phyloP scores from a whole-genome alignment of 805 yeast species.

The Hanseniaspora meyeri region DNA sequence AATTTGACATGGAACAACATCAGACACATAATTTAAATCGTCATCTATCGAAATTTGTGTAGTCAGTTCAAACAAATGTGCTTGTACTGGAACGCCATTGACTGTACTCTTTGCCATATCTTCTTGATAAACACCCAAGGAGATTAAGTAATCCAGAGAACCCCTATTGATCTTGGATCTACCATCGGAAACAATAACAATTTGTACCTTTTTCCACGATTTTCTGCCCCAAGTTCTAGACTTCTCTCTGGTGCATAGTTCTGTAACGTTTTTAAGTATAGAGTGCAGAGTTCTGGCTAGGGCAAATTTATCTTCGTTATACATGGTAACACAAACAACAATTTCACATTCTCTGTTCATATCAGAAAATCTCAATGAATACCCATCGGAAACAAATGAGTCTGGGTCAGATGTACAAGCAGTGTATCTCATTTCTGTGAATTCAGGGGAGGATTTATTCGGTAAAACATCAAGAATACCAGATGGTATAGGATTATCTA shows the following conservation, averaged over 20 bases:
- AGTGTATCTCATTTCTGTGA: constrained; percentile 89
- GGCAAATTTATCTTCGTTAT: constrained; percentile 83
- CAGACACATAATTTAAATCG: constrained; percentile 79
- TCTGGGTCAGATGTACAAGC: constrained; percentile 94
- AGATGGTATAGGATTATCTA: constrained; percentile 90
- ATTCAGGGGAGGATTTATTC: constrained; percentile 80
- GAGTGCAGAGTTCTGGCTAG: constrained; percentile 91
- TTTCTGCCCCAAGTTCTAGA: constrained; percentile 91
- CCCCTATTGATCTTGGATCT: constrained; percentile 77
- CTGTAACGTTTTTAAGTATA: constrained; percentile 83
- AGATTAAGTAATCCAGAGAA: constrained; percentile 76
- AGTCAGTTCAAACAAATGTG: constrained; percentile 91
- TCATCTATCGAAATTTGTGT: constrained; percentile 89
- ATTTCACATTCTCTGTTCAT: constrained; percentile 84
- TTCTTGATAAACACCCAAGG: constrained; percentile 93
- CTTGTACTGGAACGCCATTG: constrained; percentile 79
- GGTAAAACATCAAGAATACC: constrained; percentile 77
- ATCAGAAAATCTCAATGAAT: constrained; percentile 74
- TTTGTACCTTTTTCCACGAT: constrained; percentile 94
- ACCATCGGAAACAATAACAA: constrained; percentile 85
- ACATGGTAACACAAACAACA: constrained; percentile 90
- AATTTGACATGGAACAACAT: constrained; percentile 87
- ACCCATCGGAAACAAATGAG: constrained; percentile 66
- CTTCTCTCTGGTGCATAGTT: constrained; percentile 65
- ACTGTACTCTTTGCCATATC: constrained; percentile 93